Base-by-base conservation (phyloP, 2,329 filamentous ascomycete genomes). In the Colletotrichum liriopes region DNA sequence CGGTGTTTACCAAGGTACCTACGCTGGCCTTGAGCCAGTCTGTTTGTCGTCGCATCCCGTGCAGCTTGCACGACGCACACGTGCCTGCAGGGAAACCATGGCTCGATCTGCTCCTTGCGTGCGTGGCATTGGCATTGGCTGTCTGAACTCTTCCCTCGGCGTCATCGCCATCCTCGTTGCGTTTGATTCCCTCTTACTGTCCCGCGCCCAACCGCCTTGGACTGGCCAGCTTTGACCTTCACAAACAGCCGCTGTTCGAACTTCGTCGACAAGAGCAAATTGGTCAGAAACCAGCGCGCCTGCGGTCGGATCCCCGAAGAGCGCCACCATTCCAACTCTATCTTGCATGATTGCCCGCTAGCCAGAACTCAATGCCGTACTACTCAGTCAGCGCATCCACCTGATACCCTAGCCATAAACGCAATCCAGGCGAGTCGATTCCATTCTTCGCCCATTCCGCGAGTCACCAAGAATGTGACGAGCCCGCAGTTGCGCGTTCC, bases 241-340 rank as follows among this genome's bases (percentile, higher is more conserved):
- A 58, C 67, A 67, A 62, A 67, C 56, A 56, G 37, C 37, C 67
- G 63, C 47, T 20, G 23, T 71, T 67, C 47, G 67, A 61, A 39
- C 63, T 23, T 39, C 26, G 32, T 18, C 39, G 37, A 43, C 14
- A 18, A 41, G 66, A 35, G 35, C 43, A 47, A 54, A 35, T 45
- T 59, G 16, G 23, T 35, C 23, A 59, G 35, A 37, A 37, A 23
- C 23, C 37, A n/a, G 47, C 26, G 54, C 35, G 26, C 14, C 52
- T 43, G 65, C 58, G 49, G 41, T 51, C 58, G 37, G 65, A 72
- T 68, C 58, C 58, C 35, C 16, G 18, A 54, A 37, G 35, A 37
- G 56, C 54, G 54, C 67, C 67, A 39, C 63, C 29, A 65, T 23
- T 54, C 45, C 55, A 67, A 67, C 68, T 62, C 52, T 52, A 71